Base-by-base conservation (phyloP, 1,284 basidiomycete species). In the Leccinum ponderosum region DNA sequence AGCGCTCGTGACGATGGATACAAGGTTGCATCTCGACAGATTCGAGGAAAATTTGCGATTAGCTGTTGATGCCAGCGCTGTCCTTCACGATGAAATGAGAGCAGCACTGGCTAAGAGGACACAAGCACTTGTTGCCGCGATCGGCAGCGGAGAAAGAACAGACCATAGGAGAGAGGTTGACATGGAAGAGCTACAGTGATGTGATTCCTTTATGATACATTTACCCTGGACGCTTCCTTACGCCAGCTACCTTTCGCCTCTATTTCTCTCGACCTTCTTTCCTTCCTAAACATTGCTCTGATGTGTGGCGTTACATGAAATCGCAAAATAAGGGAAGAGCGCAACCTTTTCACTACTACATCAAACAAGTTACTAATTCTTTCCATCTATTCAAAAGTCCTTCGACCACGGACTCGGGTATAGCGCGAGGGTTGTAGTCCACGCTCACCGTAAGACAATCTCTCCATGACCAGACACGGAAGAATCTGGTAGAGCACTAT, bases 181-280 rank as follows among this genome's bases (percentile, higher is more conserved):
- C 58, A 66, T 66, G 73, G 72, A 69, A 62, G 74, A 64, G n/a
- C 8, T 9, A 1, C n/a, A n/a, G 69, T 71, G 76, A 61, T 56
- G 20, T 48, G 35, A 25, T 53, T 55, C 48, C n/a, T 52, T 33
- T 62, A 60, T 20, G 6, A 50, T 50, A 57, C 39, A 37, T 15
- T 58, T 59, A 62, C 63, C 64, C 66, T 76, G 61, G 62, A 66
- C 1, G 14, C 20, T 20, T 85, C 80, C 61, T 88, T 81, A 67
- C 90, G 91, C 91, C 33, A 95, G 80, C 86, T 86, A 97, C 77
- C 98, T 98, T 59, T 92, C 84, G 33, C 95, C 95, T 33, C 84
- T 81, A 73, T 98, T 98, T 69, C 97, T 81, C 75, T 95, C 92
- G 1, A 98, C 97, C 77, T 99, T 99, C 76, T 91, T 94, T 42